Percentiles rank a stretch among this genome's conserved stretches.
Conservation (phyloP, 1,139 yeast genomes). For the Taphrina communis region DNA sequence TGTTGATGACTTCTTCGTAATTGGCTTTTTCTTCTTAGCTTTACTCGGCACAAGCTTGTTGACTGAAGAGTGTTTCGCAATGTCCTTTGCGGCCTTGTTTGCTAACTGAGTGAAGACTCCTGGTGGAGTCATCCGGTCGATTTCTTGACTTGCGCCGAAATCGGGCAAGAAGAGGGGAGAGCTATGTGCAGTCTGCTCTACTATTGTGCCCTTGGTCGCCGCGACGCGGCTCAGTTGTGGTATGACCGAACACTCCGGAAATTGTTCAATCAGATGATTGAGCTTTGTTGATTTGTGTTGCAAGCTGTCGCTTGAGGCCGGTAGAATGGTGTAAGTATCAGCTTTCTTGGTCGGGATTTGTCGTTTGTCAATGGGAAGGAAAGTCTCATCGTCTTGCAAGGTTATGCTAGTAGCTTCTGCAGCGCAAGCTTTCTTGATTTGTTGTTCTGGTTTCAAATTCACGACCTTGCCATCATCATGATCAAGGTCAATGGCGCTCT, state of each 20-base stretch:
- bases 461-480: not conserved
- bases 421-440: not conserved
- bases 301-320: not conserved
- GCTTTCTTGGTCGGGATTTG: not conserved
- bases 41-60: not conserved
- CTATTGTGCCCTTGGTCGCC: not conserved
- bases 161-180: conserved; percentile 23
- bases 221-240: not conserved
- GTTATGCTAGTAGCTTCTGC: not conserved
- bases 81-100: conserved; percentile 5
- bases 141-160: conserved; percentile 1
- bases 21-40: not conserved
- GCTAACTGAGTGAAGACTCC: conserved; percentile 12
- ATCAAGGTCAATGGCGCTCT: not conserved
- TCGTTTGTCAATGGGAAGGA: not conserved
- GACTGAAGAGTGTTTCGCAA: conserved; percentile 14
- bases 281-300: not conserved
- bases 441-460: too few species aligned
- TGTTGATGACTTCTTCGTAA: not conserved
- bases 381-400: not conserved
- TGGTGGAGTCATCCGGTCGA: not conserved
- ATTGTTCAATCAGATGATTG: not conserved
- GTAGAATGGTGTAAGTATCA: not conserved
- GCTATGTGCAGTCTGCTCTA: not conserved
- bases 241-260: not conserved